Conservation (phyloP, 345 rosid species). For the Lumnitzera littorea region DNA sequence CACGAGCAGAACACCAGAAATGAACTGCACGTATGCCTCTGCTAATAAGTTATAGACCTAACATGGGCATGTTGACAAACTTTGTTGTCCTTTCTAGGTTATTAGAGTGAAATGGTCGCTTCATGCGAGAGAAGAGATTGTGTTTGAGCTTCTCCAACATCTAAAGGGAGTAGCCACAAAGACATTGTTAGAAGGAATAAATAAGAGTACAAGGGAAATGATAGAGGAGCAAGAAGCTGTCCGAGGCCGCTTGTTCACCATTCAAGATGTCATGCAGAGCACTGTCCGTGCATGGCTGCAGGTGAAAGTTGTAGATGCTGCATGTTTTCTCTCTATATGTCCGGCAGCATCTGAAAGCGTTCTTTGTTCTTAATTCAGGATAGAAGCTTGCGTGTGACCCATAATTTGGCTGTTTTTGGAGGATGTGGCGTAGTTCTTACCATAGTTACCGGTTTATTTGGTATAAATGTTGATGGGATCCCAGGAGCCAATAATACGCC, state of each 20-base stretch:
- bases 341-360: too few species aligned
- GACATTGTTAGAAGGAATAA: constrained; percentile 46
- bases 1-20: too few species aligned
- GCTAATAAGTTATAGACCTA: too few species aligned
- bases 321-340: too few species aligned
- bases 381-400: constrained; percentile 81
- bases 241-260: constrained; percentile 90
- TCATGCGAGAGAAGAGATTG: constrained; percentile 95
- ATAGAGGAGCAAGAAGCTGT: constrained; percentile 98
- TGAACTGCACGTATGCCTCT: too few species aligned
- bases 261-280: constrained; percentile 98
- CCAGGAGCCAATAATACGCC: constrained; percentile 76
- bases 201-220: constrained; percentile 82
- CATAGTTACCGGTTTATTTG: constrained; percentile 74
- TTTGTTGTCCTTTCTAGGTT: constrained; percentile 33
- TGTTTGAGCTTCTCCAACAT: constrained; percentile 88
- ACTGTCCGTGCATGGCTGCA: constrained; percentile 99
- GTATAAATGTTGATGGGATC: constrained; percentile 97
- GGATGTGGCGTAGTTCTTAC: constrained; percentile 89
- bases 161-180: constrained; percentile 55
- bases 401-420: constrained; percentile 84
- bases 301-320: constrained; percentile 20
- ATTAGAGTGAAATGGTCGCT: constrained; percentile 98
- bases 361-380: constrained; percentile 36
- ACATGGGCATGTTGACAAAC: too few species aligned